phyloP scores from a whole-genome alignment of 2,329 filamentous ascomycete species.

The Colletotrichum horii region DNA sequence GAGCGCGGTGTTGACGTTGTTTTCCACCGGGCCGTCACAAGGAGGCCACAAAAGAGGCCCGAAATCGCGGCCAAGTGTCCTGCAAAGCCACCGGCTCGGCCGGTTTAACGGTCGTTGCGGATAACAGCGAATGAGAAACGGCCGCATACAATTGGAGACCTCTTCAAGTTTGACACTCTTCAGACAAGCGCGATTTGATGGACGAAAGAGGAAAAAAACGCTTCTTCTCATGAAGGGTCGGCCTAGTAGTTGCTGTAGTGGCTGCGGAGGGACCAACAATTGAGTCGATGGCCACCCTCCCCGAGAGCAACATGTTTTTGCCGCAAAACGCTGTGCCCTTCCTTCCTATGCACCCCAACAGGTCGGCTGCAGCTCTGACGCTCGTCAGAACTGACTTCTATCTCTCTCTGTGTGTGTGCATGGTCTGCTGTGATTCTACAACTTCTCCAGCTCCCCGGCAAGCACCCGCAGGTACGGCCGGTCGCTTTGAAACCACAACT shows the following conservation, averaged over 20 bases:
- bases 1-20: not conserved
- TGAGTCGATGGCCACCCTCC: not conserved
- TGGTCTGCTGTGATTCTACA: not conserved
- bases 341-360: not conserved
- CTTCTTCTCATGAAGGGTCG: not conserved
- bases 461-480: not conserved
- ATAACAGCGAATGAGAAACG: not conserved
- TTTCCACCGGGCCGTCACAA: slow-evolving; percentile 4
- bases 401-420: not conserved
- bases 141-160: not conserved
- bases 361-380: not conserved
- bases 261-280: not conserved
- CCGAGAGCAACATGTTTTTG: not conserved
- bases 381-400: not conserved
- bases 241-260: not conserved
- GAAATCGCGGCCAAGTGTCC: slow-evolving; percentile 18
- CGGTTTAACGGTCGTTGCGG: not conserved
- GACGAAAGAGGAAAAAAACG: not conserved
- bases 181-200: not conserved
- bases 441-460: not conserved
- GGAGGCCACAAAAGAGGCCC: slow-evolving; percentile 16
- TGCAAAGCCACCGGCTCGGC: slow-evolving; percentile 10
- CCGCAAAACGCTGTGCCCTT: not conserved
- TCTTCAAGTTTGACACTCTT: not conserved
- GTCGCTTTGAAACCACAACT: not conserved